Conservation (phyloP, 2,329 filamentous ascomycete genomes). For the Ophiosphaerella herpotricha region DNA sequence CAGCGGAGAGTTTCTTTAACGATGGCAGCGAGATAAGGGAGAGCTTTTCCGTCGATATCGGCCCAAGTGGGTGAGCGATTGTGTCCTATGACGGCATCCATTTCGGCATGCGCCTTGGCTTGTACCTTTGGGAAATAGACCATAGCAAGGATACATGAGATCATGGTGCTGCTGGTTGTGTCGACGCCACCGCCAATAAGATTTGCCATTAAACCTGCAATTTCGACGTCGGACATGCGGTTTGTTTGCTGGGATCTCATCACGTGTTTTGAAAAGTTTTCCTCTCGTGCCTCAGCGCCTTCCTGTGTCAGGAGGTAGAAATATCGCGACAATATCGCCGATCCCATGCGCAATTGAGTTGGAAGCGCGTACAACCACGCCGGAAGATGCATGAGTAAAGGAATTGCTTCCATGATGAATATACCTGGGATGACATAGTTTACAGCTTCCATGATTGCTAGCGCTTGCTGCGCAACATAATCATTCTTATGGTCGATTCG, state of each 20-base stretch:
- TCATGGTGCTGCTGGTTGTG: constrained; percentile 35
- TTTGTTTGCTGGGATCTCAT: background rate
- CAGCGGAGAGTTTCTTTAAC: constrained; percentile 3
- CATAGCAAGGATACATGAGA: constrained; percentile 7
- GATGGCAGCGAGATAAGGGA: constrained; percentile 31
- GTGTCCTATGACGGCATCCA: constrained; percentile 2
- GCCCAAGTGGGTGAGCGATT: constrained; percentile 2
- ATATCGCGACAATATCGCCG: constrained; percentile 3
- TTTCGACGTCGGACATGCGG: constrained; percentile 2
- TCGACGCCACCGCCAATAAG: constrained; percentile 18
- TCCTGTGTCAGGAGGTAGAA: constrained; percentile 16
- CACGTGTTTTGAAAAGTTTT: constrained; percentile 10
- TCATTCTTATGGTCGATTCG: constrained; percentile 10
- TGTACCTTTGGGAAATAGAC: constrained; percentile 5
- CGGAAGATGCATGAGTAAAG: constrained; percentile 7
- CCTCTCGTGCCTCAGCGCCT: background rate
- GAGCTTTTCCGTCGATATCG: constrained; percentile 18
- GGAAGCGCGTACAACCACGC: constrained; percentile 9
- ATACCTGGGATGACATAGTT: constrained; percentile 10
- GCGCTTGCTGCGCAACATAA: constrained; percentile 9
- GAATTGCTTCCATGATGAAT: constrained; percentile 17
- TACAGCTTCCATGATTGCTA: constrained; percentile 17
- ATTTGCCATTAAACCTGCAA: background rate
- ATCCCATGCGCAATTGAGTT: background rate
- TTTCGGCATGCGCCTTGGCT: background rate